Conservation (phyloP, 805 yeast species). For the Brettanomyces sp. region DNA sequence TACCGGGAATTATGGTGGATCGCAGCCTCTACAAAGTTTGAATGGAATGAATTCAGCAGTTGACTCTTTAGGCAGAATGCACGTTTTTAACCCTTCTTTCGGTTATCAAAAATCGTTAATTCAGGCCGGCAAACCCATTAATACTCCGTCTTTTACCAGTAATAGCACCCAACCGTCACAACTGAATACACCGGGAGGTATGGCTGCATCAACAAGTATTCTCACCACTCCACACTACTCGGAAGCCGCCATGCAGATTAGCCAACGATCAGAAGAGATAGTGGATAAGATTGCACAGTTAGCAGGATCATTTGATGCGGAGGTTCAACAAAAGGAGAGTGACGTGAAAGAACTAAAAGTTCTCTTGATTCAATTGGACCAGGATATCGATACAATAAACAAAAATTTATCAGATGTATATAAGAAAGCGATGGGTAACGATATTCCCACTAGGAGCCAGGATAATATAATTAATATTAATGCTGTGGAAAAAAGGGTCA, state of each 20-base stretch:
- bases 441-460: neutral
- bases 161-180: neutral
- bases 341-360: constrained; percentile 22
- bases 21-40: neutral
- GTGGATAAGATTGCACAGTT: constrained; percentile 37
- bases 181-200: neutral
- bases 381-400: constrained; percentile 24
- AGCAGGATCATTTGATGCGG: constrained; percentile 44
- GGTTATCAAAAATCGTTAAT: constrained; percentile 2
- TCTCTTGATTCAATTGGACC: constrained; percentile 21
- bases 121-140: neutral
- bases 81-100: constrained; percentile 9
- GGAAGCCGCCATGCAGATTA: constrained; percentile 45
- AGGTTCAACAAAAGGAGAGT: constrained; percentile 34
- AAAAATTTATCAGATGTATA: constrained; percentile 28
- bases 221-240: constrained; percentile 33
- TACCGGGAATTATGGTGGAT: neutral
- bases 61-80: neutral
- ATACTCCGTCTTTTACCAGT: neutral
- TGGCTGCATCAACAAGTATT: neutral
- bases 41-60: neutral
- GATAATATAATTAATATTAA: neutral
- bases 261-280: constrained; percentile 42
- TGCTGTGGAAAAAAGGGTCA: constrained; percentile 16
- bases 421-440: constrained; percentile 3